Base-by-base conservation (phyloP, 2,329 filamentous ascomycete species). In the Colletotrichum sp. region DNA sequence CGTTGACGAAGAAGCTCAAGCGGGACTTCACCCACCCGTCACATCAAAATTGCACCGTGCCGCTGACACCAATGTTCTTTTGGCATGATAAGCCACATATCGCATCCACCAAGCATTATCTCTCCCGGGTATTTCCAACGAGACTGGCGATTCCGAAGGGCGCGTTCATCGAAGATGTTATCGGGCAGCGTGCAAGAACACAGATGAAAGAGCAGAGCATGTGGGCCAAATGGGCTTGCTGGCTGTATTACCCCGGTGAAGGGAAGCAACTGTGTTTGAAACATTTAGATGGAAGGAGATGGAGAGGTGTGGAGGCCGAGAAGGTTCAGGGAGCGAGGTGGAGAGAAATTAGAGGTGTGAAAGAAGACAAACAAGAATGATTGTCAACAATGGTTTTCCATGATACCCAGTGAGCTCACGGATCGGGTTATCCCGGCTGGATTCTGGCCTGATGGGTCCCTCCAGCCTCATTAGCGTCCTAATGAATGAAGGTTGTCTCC, bases 21-120 rank as follows among this genome's bases (percentile, higher is more conserved):
- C 80, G 83, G 1, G 81, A 85, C 18, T 90, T 88, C 71, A 63
- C 48, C 3, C 61, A 38, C 59, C 71, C 62, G 7, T 61, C 24
- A 24, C 65, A 12, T 30, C 67, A n/a, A n/a, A 28, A 28, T 18
- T 76, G 78, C 16, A 58, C 16, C 16, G 79, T 91, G 1, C 87
- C 88, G 0, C 79, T 91, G 55, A 91, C 89, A 1, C 89, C 89
- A 0, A 83, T 91, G 69, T 91, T 90, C 81, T 90, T 91, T 78
- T 91, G 89, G 89, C 89, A 91, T 71, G 89, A 91, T 75, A 91
- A 91, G 77, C 89, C 89, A 1, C 89, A 91, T 71, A 74, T 91
- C 4, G 89, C 87, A 1, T 86, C 85, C 5, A 86, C 84, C 0
- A 77, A 81, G 2, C 89, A 91, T 77, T 91, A 91, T 71, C 83